phyloP scores from a whole-genome alignment of 75 land plant species.

The Cryptomeria japonica region DNA sequence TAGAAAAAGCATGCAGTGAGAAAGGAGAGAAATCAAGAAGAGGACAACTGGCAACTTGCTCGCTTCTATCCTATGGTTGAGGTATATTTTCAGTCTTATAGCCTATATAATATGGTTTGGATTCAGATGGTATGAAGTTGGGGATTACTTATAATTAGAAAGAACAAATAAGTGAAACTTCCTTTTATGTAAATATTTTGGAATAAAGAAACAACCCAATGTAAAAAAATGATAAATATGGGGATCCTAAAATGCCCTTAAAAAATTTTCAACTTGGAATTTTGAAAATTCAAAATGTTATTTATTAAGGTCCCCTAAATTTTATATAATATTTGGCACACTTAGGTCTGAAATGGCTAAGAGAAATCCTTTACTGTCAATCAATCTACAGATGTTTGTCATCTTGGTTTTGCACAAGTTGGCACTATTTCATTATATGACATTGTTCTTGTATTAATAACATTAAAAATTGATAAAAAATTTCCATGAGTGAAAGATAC shows the following conservation, averaged over 20 bases:
- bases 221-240: neutral
- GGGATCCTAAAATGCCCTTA: neutral
- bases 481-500: neutral
- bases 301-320: neutral
- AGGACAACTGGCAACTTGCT: slow-evolving; percentile 80
- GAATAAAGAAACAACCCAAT: neutral
- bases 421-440: neutral
- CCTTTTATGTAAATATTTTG: neutral
- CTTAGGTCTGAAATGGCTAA: neutral
- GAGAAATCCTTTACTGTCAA: neutral
- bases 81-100: slow-evolving; percentile 36
- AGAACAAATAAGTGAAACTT: neutral
- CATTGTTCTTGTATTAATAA: neutral
- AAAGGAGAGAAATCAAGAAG: slow-evolving; percentile 79
- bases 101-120: neutral
- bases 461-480: neutral
- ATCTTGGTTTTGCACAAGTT: neutral
- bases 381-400: neutral
- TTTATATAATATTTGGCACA: neutral
- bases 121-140: neutral
- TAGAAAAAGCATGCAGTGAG: slow-evolving; percentile 69
- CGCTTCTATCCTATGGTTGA: slow-evolving; percentile 93
- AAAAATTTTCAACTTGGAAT: neutral
- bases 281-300: neutral
- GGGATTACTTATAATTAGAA: neutral